These are phyloP conservation scores for Albatrellus ellisii DNA, from an alignment of 768 basidiomycete species.

Conservation along the genomic window DNA sequence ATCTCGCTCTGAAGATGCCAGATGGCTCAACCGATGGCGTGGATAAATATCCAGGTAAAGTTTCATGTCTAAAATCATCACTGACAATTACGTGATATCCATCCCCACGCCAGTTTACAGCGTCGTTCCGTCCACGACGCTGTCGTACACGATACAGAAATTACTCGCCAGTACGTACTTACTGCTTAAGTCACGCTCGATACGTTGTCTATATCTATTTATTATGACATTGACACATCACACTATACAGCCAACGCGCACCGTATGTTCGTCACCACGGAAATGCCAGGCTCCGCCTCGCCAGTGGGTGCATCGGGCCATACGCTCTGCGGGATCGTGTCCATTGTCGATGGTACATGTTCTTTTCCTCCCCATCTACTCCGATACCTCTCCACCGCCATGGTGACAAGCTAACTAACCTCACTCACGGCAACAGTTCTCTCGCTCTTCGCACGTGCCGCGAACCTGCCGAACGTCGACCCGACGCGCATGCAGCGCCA, in stretches of 20 bases:
- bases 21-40: slow-evolving; percentile 70
- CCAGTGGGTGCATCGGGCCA: slow-evolving; percentile 26
- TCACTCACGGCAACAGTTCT: slow-evolving; percentile 34
- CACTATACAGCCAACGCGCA: slow-evolving; percentile 55
- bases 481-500: slow-evolving; percentile 70
- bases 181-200: background rate
- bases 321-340: slow-evolving; percentile 63
- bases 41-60: slow-evolving; percentile 63
- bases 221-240: slow-evolving; percentile 2
- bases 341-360: slow-evolving; percentile 64
- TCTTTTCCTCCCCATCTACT: background rate
- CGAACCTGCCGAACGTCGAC: slow-evolving; percentile 62
- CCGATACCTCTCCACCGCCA: background rate
- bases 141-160: slow-evolving; percentile 67
- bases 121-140: slow-evolving; percentile 46
- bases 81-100: background rate
- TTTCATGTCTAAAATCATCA: background rate
- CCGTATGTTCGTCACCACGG: slow-evolving; percentile 65
- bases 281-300: slow-evolving; percentile 36
- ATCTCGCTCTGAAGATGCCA: slow-evolving; percentile 19
- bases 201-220: no score
- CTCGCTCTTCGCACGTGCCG: slow-evolving; percentile 64
- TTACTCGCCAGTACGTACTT: slow-evolving; percentile 59
- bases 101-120: slow-evolving; percentile 45
- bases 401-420: no score